Conservation (phyloP, 768 basidiomycete genomes). For the Polyporus arcularius region DNA sequence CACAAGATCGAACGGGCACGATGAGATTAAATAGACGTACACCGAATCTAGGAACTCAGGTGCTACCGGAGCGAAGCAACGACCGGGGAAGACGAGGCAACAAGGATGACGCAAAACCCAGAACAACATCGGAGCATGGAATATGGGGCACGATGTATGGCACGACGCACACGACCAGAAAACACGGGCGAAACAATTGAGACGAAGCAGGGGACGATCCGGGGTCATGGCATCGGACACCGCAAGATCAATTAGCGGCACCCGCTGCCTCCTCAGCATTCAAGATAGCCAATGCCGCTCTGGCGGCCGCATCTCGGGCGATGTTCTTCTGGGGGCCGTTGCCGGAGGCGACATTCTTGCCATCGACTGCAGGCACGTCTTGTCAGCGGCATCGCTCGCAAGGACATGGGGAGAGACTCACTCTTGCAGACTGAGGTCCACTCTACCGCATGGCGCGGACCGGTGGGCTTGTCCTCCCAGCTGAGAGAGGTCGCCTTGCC, state of each 20-base stretch:
- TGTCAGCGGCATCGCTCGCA: background rate
- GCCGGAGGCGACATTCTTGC: conserved; percentile 49
- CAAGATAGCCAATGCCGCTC: conserved; percentile 9
- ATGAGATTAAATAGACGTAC: background rate
- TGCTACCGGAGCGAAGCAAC: background rate
- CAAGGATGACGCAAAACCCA: background rate
- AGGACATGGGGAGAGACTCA: conserved; percentile 25
- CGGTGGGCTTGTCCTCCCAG: conserved; percentile 52
- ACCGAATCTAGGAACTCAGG: background rate
- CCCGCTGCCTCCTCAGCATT: background rate
- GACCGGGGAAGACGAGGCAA: background rate
- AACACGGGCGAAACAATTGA: background rate
- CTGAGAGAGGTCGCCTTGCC: conserved; percentile 46
- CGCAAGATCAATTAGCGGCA: background rate
- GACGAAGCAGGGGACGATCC: background rate
- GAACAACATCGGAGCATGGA: background rate
- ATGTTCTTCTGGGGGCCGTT: conserved; percentile 52
- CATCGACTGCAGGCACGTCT: conserved; percentile 44
- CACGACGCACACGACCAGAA: background rate
- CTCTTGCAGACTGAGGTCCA: conserved; percentile 68
- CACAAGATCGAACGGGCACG: background rate
- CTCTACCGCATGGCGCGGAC: conserved; percentile 44
- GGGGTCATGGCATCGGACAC: background rate
- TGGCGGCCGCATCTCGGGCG: conserved; percentile 19
- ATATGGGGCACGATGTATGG: background rate